Conservation (phyloP, 441 rosid genomes). For the Rhodomyrtus psidioides region DNA sequence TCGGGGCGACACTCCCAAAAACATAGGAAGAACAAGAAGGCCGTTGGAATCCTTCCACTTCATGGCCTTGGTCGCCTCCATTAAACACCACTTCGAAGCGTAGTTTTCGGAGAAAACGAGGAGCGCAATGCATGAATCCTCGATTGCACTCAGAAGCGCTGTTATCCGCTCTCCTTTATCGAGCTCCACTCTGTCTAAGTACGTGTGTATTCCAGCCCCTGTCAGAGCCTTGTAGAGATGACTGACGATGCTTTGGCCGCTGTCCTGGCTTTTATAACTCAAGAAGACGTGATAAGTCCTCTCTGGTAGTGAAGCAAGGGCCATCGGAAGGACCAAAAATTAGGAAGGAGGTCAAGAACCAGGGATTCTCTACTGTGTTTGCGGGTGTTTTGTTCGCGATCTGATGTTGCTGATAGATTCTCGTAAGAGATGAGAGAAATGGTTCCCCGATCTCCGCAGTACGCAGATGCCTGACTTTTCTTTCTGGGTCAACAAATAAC, state of each 20-base stretch:
- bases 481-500: background rate
- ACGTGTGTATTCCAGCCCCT: background rate
- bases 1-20: background rate
- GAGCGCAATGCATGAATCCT: background rate
- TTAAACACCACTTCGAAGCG: background rate
- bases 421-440: background rate
- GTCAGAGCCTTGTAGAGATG: background rate
- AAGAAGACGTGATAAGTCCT: background rate
- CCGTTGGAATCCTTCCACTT: background rate
- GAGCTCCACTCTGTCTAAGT: background rate
- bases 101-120: background rate
- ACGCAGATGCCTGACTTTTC: no score
- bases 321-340: background rate
- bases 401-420: background rate
- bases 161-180: background rate
- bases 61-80: background rate
- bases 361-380: background rate
- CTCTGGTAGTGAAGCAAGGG: background rate
- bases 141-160: background rate
- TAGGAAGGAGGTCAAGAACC: background rate
- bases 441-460: background rate
- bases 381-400: background rate
- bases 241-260: background rate
- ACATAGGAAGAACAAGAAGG: background rate
- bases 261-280: background rate